phyloP scores from a whole-genome alignment of 2,329 filamentous ascomycete species.

The Lasiodiplodia citricola region DNA sequence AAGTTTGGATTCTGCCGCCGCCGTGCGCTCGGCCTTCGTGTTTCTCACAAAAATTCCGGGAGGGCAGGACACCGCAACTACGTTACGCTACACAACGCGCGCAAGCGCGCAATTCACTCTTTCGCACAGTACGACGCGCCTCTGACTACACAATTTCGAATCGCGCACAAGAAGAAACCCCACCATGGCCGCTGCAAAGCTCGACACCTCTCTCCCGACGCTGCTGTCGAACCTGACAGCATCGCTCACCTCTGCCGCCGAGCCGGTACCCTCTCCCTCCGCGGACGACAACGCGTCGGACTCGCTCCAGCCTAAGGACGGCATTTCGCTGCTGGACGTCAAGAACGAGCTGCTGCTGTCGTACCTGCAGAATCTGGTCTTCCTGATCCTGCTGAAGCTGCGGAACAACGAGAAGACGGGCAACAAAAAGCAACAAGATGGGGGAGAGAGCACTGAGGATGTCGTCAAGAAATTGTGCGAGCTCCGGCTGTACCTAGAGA shows the following conservation, averaged over 20 bases:
- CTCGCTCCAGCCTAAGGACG: constrained; percentile 73
- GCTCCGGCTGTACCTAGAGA: constrained; percentile 89
- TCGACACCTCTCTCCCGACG: constrained; percentile 45
- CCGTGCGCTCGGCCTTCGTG: too few relatives aligned
- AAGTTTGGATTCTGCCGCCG: constrained; percentile 1
- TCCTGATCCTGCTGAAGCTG: constrained; percentile 83
- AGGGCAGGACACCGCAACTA: neutral
- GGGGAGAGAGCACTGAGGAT: constrained; percentile 58
- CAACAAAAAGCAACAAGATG: constrained; percentile 39
- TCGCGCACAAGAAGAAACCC: neutral
- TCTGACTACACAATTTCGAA: neutral
- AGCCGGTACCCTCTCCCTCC: constrained; percentile 48
- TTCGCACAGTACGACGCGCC: neutral
- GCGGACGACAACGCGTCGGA: neutral
- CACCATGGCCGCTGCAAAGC: constrained; percentile 29
- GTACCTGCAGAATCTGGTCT: constrained; percentile 93
- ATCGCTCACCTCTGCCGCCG: constrained; percentile 66
- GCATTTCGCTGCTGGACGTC: constrained; percentile 91
- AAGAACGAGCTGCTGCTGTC: constrained; percentile 98
- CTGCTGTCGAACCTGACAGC: constrained; percentile 56
- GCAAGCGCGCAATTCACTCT: neutral
- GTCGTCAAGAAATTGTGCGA: constrained; percentile 89
- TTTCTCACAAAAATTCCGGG: neutral
- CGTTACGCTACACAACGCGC: neutral
- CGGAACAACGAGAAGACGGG: constrained; percentile 52